Percentiles rank a stretch among this genome's conserved stretches.
phyloP scores from a whole-genome alignment of 352 stramenopile species.

The Thalassiosira mediterranea region DNA sequence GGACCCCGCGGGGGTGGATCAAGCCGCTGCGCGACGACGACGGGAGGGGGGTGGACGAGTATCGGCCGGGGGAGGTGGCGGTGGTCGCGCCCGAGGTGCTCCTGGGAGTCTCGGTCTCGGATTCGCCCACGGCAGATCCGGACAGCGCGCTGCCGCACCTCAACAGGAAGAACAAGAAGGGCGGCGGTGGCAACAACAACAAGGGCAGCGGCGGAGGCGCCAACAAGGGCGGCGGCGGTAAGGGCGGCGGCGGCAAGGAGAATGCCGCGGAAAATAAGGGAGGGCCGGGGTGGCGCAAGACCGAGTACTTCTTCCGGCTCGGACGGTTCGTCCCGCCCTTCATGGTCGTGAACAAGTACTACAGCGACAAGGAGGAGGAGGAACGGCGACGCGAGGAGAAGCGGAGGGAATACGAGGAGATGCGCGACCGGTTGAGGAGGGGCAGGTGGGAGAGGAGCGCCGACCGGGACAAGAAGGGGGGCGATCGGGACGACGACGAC shows the following conservation, averaged over 20 bases:
- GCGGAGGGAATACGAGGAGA: slow-evolving; percentile 29
- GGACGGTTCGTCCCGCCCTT: slow-evolving; percentile 40
- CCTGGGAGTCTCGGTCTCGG: slow-evolving; percentile 28
- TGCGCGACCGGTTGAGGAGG: slow-evolving; percentile 22
- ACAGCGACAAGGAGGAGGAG: slow-evolving; percentile 37
- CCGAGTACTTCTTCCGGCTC: slow-evolving; percentile 40
- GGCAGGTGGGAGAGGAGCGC: slow-evolving; percentile 17
- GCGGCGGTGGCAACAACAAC: no score
- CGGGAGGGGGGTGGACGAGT: no score
- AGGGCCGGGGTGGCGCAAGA: slow-evolving; percentile 49
- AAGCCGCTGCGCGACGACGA: no score
- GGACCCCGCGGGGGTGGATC: no score
- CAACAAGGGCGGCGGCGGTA: no score
- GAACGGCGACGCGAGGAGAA: slow-evolving; percentile 20
- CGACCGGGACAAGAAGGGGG: slow-evolving; percentile 3
- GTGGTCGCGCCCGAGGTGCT: slow-evolving; percentile 25
- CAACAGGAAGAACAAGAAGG: background rate
- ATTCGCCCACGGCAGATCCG: slow-evolving; percentile 17
- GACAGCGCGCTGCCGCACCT: background rate
- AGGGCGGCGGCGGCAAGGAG: no score
- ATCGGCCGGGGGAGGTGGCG: no score
- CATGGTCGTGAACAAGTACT: slow-evolving; percentile 43
- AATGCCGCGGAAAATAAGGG: no score
- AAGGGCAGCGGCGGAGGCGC: no score
- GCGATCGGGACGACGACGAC: slow-evolving; percentile 2